Base-by-base conservation (phyloP, 495 filamentous ascomycete genomes). In the Podospora pseudoanserina region DNA sequence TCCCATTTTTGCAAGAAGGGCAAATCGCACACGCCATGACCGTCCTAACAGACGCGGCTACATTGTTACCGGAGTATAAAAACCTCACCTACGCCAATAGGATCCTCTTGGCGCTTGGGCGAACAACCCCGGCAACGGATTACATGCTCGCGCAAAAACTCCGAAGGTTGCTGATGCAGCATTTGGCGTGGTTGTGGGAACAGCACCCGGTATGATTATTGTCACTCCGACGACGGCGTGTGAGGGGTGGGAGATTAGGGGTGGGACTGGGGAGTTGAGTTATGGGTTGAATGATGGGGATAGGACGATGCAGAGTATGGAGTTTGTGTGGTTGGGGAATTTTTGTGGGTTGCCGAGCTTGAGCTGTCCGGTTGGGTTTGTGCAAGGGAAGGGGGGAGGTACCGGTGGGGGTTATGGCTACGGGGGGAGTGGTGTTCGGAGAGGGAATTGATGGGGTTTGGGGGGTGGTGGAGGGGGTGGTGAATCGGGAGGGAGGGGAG, bases 241-340 rank as follows among this genome's bases (percentile, higher is more conserved):
- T 69, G 86, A 89, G 0, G 92, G 93, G 0, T 91, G 89, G 85
- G 84, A 84, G 67, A 83, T 86, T 3, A 75, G 82, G 0, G 78
- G 74, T 18, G 87, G 89, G 65, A 62, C 18, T 0, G 39, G 39
- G 2, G 82, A 81, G 67, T 79, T 93, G 15, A 79, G 77, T n/a
- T 82, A 84, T 28, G 93, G 92, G 0, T 71, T 93, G 19, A 90
- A 86, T 19, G 88, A 96, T 77, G 89, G 84, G 1, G 89, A 91
- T 71, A 83, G 77, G 62, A 89, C 86, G 26, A 77, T 95, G 19
- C 78, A 88, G 60, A 92, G 84, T 72, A 96, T 96, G 92, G 88
- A 90, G 78, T 96, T 92, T 78, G 89, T 90, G 18, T 96, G 89
- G 86, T 68, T 96, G 71, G 91, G 90, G 13, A 96, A 96, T 75